Conservation (phyloP, 176 grass and related monocot species). For the Carex pumila region DNA sequence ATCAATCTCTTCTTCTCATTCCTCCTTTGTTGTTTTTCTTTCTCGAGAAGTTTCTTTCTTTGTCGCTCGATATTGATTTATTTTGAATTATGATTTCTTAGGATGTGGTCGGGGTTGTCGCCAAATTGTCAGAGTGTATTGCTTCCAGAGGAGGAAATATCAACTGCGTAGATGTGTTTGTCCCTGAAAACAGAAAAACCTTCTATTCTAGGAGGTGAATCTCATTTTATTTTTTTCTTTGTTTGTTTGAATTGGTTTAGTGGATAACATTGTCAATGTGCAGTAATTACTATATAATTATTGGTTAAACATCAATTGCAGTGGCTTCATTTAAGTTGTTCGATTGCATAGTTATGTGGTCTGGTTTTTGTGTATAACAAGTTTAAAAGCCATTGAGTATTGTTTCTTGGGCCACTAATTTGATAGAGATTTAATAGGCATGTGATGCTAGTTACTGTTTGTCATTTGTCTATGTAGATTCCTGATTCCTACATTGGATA, state of each 20-base stretch:
- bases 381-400: neutral
- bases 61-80: neutral
- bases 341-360: neutral
- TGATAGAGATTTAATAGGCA: neutral
- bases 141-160: conserved; percentile 86
- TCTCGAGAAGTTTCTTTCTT: neutral
- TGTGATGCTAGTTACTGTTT: neutral
- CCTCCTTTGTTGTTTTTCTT: neutral
- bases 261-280: neutral
- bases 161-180: conserved; percentile 84
- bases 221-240: neutral
- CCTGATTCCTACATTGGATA: neutral
- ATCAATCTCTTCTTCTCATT: neutral
- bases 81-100: neutral
- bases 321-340: neutral
- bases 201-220: conserved; percentile 78
- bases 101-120: conserved; percentile 70
- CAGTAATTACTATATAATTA: neutral
- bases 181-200: conserved; percentile 51
- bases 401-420: neutral
- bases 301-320: neutral
- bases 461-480: neutral
- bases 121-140: conserved; percentile 76
- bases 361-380: neutral
- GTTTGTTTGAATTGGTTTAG: neutral